Evolutionary conservation across 2,329 filamentous ascomycete species (phyloP), one percentile per base, ranked within the genome.

Genomic region (Penicillium sp.): DNA sequence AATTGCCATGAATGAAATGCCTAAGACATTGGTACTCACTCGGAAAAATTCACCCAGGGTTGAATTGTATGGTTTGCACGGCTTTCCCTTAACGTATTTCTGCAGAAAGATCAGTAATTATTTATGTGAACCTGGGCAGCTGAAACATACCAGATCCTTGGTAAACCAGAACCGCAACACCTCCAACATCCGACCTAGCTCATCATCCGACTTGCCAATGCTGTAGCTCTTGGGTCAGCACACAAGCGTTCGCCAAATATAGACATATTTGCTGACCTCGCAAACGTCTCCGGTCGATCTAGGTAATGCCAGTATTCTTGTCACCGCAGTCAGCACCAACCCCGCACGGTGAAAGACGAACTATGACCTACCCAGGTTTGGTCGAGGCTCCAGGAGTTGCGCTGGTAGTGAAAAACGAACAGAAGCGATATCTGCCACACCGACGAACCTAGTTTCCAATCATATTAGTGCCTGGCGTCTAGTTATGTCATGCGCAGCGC

Each of bases 21-120:
- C 16, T 9, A 16, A 17, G 26, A 5, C 25, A 53, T 22, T 26
- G 22, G 8, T 26, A 64, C 86, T 68, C 79, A 92, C 90, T 77
- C 91, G 84, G 78, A 99, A 99, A 78, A 99, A 99, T 78, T 99
- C 94, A 61, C 94, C 94, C 48, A 99, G 78, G 35, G 91, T 92
- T 45, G 92, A 97, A 76, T 99, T 99, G 79, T 99, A 99, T 11
- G 94, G 94, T 77, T 99, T 99, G 85, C 93, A 97, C 41, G 94
- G 94, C 79, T 92, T 96, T 57, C 93, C 93, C 79, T 97, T 97
- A 73, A 95, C 90, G 69, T 97, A 99, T 84, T 99, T 99, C 83
- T 86, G 67, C 53, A 42, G 49, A 14, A 50, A 9, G 17, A 48
- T 67, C 50, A 73, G 65, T 57, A 55, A 43, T 28, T 50, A 33